Evolutionary conservation across 192 early-diverging fungal genomes (phyloP).

Genomic region (Entomortierella lignicola): DNA sequence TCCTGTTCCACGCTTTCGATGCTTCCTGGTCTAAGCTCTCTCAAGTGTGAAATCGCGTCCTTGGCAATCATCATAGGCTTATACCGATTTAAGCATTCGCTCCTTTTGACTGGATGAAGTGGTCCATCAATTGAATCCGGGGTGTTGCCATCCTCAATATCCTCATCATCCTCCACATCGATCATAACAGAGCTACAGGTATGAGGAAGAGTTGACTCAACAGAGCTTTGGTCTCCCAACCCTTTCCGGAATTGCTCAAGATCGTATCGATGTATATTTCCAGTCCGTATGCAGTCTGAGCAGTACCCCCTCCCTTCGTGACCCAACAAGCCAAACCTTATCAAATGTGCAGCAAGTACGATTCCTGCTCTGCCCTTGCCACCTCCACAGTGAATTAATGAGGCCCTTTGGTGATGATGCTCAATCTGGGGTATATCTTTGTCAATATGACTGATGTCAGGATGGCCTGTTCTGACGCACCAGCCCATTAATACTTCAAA

Average conservation of each 20-base stretch:
- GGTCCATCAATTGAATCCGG: not conserved
- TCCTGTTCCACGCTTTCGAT: constrained; percentile 47
- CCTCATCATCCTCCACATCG: constrained; percentile 1
- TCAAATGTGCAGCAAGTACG: constrained; percentile 41
- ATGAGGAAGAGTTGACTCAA: constrained; percentile 17
- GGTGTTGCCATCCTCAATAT: constrained; percentile 9
- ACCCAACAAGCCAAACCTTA: constrained; percentile 39
- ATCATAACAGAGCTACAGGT: constrained; percentile 9
- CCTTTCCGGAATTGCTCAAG: constrained; percentile 42
- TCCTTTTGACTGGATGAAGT: constrained; percentile 13
- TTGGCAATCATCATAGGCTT: constrained; percentile 36
- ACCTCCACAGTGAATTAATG: constrained; percentile 48
- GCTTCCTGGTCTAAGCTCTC: constrained; percentile 43
- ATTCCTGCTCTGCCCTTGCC: constrained; percentile 51
- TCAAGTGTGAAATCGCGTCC: constrained; percentile 38
- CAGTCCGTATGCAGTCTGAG: constrained; percentile 13
- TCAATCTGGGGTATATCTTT: not conserved
- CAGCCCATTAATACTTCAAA: constrained; percentile 51
- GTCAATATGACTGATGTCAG: not conserved
- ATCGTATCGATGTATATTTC: constrained; percentile 34
- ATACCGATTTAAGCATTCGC: constrained; percentile 40
- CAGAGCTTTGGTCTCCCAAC: constrained; percentile 13
- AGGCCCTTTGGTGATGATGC: constrained; percentile 29
- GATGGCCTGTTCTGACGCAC: constrained; percentile 25
- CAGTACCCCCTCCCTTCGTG: constrained; percentile 43